Percentiles rank a stretch among this genome's conserved stretches.
Conservation (phyloP, 441 rosid species). For the Macaranga tanarius region DNA sequence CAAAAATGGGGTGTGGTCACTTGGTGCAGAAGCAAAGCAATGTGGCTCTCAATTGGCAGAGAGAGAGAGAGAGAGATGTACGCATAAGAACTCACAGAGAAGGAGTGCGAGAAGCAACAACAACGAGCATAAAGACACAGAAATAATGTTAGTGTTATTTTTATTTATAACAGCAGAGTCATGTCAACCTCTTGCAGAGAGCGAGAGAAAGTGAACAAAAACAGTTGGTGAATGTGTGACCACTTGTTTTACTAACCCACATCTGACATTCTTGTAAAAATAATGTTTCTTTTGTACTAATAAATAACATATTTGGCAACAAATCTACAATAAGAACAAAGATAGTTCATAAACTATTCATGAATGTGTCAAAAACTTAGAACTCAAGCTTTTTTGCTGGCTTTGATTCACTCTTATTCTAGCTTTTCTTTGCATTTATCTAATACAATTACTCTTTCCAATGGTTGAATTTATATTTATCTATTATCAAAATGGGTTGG, state of each 20-base stretch:
- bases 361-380: not conserved
- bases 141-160: constrained; percentile 10
- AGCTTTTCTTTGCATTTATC: no score
- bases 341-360: not conserved
- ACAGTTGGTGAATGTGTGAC: constrained; percentile 32
- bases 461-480: no score
- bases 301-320: not conserved
- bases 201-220: constrained; percentile 18
- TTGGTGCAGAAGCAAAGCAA: constrained; percentile 37
- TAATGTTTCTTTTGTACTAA: no score
- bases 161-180: not conserved
- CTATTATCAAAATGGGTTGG: no score
- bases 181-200: constrained; percentile 11
- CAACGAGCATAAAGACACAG: constrained; percentile 36
- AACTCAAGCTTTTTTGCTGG: not conserved
- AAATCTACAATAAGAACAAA: not conserved
- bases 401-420: not conserved
- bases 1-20: constrained; percentile 35
- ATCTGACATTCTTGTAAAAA: constrained; percentile 43
- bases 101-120: constrained; percentile 32
- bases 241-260: constrained; percentile 23
- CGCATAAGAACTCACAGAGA: constrained; percentile 1
- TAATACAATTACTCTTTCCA: no score
- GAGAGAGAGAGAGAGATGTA: constrained; percentile 1
- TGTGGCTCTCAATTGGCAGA: constrained; percentile 29